Base-by-base conservation (phyloP, 768 basidiomycete species). In the Amanita phalloides region DNA sequence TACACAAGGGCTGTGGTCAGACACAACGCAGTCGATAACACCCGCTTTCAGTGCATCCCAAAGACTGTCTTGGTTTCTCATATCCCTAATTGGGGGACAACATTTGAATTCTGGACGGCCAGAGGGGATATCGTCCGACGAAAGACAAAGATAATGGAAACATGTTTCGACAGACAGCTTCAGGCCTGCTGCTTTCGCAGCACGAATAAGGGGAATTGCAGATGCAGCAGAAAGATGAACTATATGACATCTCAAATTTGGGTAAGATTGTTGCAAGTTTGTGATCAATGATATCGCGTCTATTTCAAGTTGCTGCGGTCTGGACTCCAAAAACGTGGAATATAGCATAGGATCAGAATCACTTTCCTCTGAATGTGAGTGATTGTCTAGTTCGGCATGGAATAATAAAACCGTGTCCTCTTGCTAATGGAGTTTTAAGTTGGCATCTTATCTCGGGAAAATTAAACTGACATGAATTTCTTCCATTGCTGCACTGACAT, bases 131-230 rank as follows among this genome's bases (percentile, higher is more conserved):
- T 78, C 68, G 49, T 81, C 77, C 0, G 91, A 76, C 37, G 77
- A 71, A 6, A 96, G 78, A 58, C 82, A 82, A 20, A 97, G 80
- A 69, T 99, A 99, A 66, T 99, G 95, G 69, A 95, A 97, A 66
- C 94, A 97, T 0, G 95, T 99, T 72, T 99, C 95, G 46, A 92
- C 90, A 0, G 92, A 91, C 48, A 99, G 69, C 7, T 83, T 82
- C 32, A 81, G 66, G 0, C 85, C 81, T 1, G 77, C 68, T 1
- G 70, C 63, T 59, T 74, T 82, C 3, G 93, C 92, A 44, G 77
- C 71, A 38, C 79, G 78, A 54, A 98, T 81, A 36, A 79, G 57
- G 3, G 85, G 88, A 17, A 99, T 77, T 4, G 92, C 90, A 20
- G 76, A 71, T 4, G 93, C 75, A 4, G 94, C 86, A 48, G 92